Base-by-base conservation (phyloP, 257 asterid species). In the Dorcoceras hygrometricum region DNA sequence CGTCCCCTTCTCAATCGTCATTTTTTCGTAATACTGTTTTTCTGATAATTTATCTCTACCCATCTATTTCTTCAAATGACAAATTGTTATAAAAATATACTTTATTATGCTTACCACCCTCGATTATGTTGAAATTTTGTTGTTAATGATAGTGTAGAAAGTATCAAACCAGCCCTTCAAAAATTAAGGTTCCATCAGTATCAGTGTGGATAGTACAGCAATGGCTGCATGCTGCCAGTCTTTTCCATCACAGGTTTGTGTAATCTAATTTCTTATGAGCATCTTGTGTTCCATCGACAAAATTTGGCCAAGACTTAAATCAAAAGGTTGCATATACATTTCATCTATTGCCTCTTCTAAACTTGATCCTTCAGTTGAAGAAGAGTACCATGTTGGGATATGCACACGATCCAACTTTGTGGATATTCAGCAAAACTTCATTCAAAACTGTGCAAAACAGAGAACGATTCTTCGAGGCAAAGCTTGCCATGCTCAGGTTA, bases 381-480 rank as follows among this genome's bases (percentile, higher is more conserved):
- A 77, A 65, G 76, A 71, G 54, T 62, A 51, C 75, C 62, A 4
- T 50, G 48, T 59, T 75, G 69, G 63, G 69, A 72, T 74, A 19
- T 65, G 71, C 57, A 75, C 80, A 28, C 77, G 82, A 70, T 48
- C 73, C 8, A 16, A 78, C 57, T 75, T 72, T 32, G 25, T 78
- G 67, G 76, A 75, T 23, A 76, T 39, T 57, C 80, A 80, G 70
- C 97, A 93, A 28, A 24, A 70, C 57, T 46, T 80, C 56, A 48
- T 93, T 59, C 85, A 83, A 71, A 76, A 62, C 71, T 93, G 95
- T 50, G 95, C 96, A 11, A 78, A 73, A 65, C 77, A 63, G 53
- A 76, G 72, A 75, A 63, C 73, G 9, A 39, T 76, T 7, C 31
- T 25, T 39, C 80, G 62, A 36, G 99, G 96, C 26, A 83, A 78